Evolutionary conservation across 345 rosid genomes (phyloP), one percentile per base, ranked within the genome.

Genomic region (Clarkia xantiana): DNA sequence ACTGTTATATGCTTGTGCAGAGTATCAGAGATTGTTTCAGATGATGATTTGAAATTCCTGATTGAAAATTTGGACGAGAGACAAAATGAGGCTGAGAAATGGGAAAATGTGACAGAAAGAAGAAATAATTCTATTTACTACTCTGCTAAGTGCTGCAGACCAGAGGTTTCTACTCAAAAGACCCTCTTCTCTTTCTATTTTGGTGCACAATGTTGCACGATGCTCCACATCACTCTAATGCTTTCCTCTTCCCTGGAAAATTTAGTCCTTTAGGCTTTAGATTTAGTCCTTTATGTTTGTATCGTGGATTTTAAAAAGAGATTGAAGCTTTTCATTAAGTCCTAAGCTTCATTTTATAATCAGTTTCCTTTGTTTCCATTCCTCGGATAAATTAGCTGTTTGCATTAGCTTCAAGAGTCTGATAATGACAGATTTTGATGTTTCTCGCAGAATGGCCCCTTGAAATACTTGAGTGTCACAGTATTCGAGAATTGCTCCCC

Each of bases 401-500:
- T 47, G 39, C 11, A 14, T 47, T 13, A 52, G 52, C 15, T 54
- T 56, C 44, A 18, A 23, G 36, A 49, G 23, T 44, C 4, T 3
- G 47, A 55, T 34, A 10, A 23, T 36, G 7, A 23, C 41, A 45
- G 22, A 56, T 11, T 40, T 62, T 59, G n/a, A 42, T 48, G n/a
- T 45, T 57, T 34, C 22, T 68, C 70, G 64, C 76, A 90, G 98
- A 84, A 77, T 66, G 78, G 71, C 66, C 89, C 98, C 12, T 25
- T 81, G 64, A 86, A 83, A 58, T 86, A 83, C 74, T 53, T 77
- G 57, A 83, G 96, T 51, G 60, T 61, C 40, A 81, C 94, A 3
- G 74, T 79, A 14, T 90, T 83, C 66, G 89, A 86, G 58, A 68
- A 77, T 54, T 86, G 94, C 66, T 71, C 91, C 15, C 61, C 75